Base-by-base conservation (phyloP, 768 basidiomycete species). In the Kwoniella shandongensis region DNA sequence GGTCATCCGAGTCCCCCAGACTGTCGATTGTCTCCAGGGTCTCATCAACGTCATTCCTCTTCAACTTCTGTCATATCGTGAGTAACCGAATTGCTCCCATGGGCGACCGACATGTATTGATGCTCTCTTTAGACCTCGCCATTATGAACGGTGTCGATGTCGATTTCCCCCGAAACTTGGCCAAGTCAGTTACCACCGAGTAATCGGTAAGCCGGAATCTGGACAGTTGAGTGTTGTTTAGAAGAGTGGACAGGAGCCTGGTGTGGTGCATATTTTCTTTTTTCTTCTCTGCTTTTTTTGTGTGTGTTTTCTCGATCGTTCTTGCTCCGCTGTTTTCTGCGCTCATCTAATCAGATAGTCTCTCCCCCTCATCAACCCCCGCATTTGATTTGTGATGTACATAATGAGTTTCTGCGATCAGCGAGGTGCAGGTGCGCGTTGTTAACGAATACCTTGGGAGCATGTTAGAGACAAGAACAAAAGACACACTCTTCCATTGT, bases 131-230 rank as follows among this genome's bases (percentile, higher is more conserved):
- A 75, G 73, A 98, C 80, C 80, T 99, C 60, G 94, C 94, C 2
- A 86, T 98, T 69, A 88, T 83, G 81, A 91, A 91, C 74, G 96
- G 93, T 29, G 92, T 89, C 64, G 94, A 98, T 75, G 94, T 98
- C 66, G 94, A 99, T 77, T 96, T 96, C 86, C 94, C 94, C 40
- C 83, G 94, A 73, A 97, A 97, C 81, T 80, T 97, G 87, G 77
- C 77, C 65, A 78, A 78, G 42, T 72, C 70, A 15, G 70, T 72
- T 23, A 72, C 70, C 10, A 69, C 67, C 59, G 70, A 72, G 62
- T 72, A 69, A 41, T 53, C 45, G 18, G 32, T 13, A 6, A 32
- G 32, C 32, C 32, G 13, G 32, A 32, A 13, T 32, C 32, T 32
- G 32, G 32, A 32, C 32, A 32, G 32, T 13, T 32, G 32, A 13